phyloP scores from a whole-genome alignment of 2,329 filamentous ascomycete genomes.

The Ophiocordyceps camponoti-rufipedis region DNA sequence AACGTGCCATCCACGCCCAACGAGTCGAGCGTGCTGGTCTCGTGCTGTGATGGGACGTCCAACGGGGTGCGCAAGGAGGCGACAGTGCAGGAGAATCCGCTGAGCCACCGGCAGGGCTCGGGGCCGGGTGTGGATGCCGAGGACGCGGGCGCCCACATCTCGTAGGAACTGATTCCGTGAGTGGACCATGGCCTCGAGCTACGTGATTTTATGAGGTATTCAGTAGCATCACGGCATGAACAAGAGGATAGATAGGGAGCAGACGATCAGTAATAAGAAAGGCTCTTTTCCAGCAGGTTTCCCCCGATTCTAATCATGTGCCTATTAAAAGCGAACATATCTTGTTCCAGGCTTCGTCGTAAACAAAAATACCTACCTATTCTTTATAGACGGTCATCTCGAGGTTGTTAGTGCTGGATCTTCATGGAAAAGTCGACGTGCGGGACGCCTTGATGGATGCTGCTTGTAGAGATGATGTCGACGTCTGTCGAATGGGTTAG shows the following conservation, averaged over 20 bases:
- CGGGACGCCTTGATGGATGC: slow-evolving; percentile 86
- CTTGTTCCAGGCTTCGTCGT: too few relatives aligned
- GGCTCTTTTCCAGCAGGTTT: too few relatives aligned
- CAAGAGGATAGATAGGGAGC: too few relatives aligned
- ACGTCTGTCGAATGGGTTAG: slow-evolving; percentile 39
- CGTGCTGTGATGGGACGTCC: slow-evolving; percentile 9
- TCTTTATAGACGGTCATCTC: too few relatives aligned
- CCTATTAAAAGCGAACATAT: too few relatives aligned
- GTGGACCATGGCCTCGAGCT: too few relatives aligned
- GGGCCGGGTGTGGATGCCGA: background rate
- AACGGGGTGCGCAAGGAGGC: slow-evolving; percentile 2
- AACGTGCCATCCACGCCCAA: slow-evolving; percentile 23
- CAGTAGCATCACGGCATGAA: too few relatives aligned
- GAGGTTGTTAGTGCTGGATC: slow-evolving; percentile 31
- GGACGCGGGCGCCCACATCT: background rate
- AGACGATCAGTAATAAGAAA: too few relatives aligned
- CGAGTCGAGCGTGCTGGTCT: slow-evolving; percentile 21
- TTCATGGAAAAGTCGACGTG: slow-evolving; percentile 96
- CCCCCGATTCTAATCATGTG: too few relatives aligned
- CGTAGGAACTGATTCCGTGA: background rate
- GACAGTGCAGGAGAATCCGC: slow-evolving; percentile 12
- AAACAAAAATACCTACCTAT: too few relatives aligned
- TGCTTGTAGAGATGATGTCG: slow-evolving; percentile 90
- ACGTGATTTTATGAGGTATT: too few relatives aligned
- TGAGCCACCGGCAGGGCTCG: slow-evolving; percentile 14